A percentile compares a stretch with the other conserved stretches of the same genome.
These are phyloP conservation scores for Clarireedia homoeocarpa DNA, from an alignment of 2,329 filamentous ascomycete species.

Conservation along the genomic window DNA sequence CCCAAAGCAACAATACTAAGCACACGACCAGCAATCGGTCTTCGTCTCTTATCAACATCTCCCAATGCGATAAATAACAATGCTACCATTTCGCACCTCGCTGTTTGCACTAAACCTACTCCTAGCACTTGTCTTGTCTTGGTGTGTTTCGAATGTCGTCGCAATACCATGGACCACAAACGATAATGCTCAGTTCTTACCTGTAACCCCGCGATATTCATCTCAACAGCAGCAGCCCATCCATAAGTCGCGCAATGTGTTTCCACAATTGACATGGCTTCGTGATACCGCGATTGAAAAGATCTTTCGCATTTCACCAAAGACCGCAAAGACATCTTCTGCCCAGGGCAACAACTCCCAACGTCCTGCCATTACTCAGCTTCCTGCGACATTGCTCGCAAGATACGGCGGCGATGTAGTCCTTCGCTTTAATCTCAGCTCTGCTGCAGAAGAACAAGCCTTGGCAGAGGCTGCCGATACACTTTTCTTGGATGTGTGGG, in stretches of 20 bases:
- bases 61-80: constrained; percentile 94
- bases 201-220: constrained; percentile 6
- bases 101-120: constrained; percentile 9
- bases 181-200: constrained; percentile 10
- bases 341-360: constrained; percentile 12
- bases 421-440: constrained; percentile 74
- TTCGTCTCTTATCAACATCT: constrained; percentile 44
- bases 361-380: constrained; percentile 24
- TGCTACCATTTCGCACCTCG: constrained; percentile 52
- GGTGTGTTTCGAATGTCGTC: constrained; percentile 13
- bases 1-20: constrained; percentile 30
- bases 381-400: constrained; percentile 30
- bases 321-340: constrained; percentile 16
- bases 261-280: constrained; percentile 43
- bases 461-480: constrained; percentile 66
- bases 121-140: constrained; percentile 9
- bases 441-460: constrained; percentile 57
- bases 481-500: constrained; percentile 86
- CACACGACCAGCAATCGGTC: not conserved
- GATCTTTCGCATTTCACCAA: constrained; percentile 37
- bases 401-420: constrained; percentile 78
- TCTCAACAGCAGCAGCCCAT: constrained; percentile 7
- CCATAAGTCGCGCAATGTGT: constrained; percentile 26
- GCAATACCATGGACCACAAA: constrained; percentile 18
- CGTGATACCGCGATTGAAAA: constrained; percentile 43